Evolutionary conservation across 2,329 filamentous ascomycete genomes (phyloP), one percentile per base, ranked within the genome.

Genomic region (Microsporum canis): DNA sequence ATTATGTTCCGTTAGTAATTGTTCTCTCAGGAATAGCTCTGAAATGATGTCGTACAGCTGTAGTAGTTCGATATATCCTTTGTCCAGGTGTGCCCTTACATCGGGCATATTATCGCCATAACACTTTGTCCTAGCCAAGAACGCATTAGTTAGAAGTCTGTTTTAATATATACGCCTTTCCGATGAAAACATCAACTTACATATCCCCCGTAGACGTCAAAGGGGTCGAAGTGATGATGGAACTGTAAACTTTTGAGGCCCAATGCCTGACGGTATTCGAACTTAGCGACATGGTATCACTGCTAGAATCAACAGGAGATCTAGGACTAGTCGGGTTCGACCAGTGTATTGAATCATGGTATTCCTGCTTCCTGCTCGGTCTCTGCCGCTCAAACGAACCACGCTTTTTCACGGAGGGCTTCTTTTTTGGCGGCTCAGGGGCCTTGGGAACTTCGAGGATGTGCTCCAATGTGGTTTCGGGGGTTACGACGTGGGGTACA

Each of bases 191-290:
- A 31, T 27, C 45, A 57, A 49, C 70, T 67, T 56, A 76, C 75
- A 62, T 68, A 64, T 73, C 68, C 29, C 68, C 67, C 2, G 64
- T 60, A 12, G 62, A 60, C n/a, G 66, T 65, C 7, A 77, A 67
- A 3, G 64, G 65, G 31, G 59, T 61, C 31, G 65, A 62, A 5
- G 72, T 64, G 12, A 67, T 64, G 57, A 63, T 62, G 27, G 68
- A 67, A 3, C 66, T 60, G 53, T 78, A 78, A 0, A 77, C 71
- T 5, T 66, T 68, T 58, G 69, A 71, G 2, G 76, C 71, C 77
- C 77, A 79, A 65, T 79, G 77, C 7, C 71, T 69, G 59, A 68
- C 64, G 1, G 73, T 73, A 33, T 69, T 68, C 23, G 70, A 72
- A 2, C 69, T 70, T 23, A 36, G 10, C 45, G n/a, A 31, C 59